These are phyloP conservation scores for Triticum timopheevii DNA, from an alignment of 176 grass and related monocot genomes.

Conservation along the genomic window DNA sequence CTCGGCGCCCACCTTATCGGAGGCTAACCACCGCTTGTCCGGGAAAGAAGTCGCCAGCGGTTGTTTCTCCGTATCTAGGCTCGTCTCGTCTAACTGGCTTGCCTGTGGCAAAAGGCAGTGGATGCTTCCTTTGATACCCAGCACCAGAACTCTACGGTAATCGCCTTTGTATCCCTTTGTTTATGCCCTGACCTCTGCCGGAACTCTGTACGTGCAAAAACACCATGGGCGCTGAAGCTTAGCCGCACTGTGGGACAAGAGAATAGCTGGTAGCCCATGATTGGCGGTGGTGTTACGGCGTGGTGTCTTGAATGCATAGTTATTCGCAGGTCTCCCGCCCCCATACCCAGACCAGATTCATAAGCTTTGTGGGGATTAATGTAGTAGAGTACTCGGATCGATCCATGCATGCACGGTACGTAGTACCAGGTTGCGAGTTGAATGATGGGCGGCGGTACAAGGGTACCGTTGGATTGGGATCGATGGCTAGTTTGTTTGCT, in stretches of 20 bases:
- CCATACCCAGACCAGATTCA: slow-evolving; percentile 14
- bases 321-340: slow-evolving; percentile 25
- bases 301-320: slow-evolving; percentile 19
- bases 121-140: neutral
- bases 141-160: neutral
- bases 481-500: neutral
- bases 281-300: neutral
- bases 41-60: neutral
- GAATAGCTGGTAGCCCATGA: too few relatives aligned
- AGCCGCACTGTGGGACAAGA: too few relatives aligned
- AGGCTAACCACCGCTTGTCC: neutral
- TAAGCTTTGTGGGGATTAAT: neutral
- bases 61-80: neutral
- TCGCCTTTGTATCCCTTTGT: neutral
- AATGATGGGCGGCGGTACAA: neutral
- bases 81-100: slow-evolving; percentile 10
- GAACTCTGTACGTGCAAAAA: neutral
- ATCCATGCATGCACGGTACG: neutral
- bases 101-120: neutral
- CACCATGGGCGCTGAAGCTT: too few relatives aligned
- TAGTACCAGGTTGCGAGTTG: neutral
- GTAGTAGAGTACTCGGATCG: too few relatives aligned
- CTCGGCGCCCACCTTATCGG: slow-evolving; percentile 73
- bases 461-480: too few relatives aligned
- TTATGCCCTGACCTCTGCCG: neutral